Evolutionary conservation across 202 grass and related monocot genomes (phyloP).

Genomic region (Digitaria exilis): DNA sequence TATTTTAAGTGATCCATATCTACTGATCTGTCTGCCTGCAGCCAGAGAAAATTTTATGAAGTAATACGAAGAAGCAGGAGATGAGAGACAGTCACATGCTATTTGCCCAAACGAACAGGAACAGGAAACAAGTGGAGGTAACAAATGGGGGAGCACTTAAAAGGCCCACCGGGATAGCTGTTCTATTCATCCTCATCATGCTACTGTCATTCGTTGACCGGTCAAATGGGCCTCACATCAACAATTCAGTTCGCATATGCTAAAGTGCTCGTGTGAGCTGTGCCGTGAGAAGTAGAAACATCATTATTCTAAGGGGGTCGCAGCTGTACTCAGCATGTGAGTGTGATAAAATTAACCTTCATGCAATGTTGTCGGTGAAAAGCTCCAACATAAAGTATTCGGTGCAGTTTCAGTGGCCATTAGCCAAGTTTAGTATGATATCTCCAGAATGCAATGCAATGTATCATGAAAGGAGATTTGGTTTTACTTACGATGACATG

Average conservation of each 20-base stretch:
- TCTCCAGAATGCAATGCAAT: not conserved
- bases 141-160: slow-evolving; percentile 22
- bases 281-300: slow-evolving; percentile 34
- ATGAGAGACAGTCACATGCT: slow-evolving; percentile 41
- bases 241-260: slow-evolving; percentile 38
- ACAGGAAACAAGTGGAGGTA: slow-evolving; percentile 52
- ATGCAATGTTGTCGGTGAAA: not conserved
- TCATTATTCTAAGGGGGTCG: slow-evolving; percentile 30
- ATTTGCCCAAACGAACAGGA: slow-evolving; percentile 23
- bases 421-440: slow-evolving; percentile 10
- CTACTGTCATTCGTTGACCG: slow-evolving; percentile 37
- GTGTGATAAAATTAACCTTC: slow-evolving; percentile 15
- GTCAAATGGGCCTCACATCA: slow-evolving; percentile 45
- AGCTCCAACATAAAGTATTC: slow-evolving; percentile 34
- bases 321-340: slow-evolving; percentile 45
- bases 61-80: not conserved
- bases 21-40: slow-evolving; percentile 30
- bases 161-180: slow-evolving; percentile 35
- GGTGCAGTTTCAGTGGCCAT: slow-evolving; percentile 23
- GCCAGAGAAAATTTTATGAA: slow-evolving; percentile 6
- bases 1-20: not conserved
- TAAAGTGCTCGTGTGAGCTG: slow-evolving; percentile 40
- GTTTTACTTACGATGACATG: slow-evolving; percentile 16
- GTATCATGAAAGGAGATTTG: not conserved
- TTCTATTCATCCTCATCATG: slow-evolving; percentile 46